Evolutionary conservation across 805 yeast genomes (phyloP), one percentile per base, ranked within the genome.

Genomic region (Spathaspora sp.): DNA sequence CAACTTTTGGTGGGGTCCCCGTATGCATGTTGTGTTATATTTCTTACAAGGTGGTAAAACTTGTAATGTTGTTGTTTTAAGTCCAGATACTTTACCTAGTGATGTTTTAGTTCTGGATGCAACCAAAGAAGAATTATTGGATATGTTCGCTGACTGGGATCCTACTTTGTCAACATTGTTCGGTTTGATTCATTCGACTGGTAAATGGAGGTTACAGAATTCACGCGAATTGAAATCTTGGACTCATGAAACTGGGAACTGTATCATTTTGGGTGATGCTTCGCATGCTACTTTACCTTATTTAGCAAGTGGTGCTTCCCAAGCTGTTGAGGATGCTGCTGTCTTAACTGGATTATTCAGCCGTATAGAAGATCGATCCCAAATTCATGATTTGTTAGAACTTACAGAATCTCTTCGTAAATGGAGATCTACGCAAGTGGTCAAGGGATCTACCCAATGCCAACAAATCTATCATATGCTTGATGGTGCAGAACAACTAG

Each of bases 241-340:
- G 70, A 57, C 56, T 32, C 66, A 66, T 51, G 39, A 52, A n/a
- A 54, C 59, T 4, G 68, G 65, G 6, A 60, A 61, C 18, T 58
- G 66, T 19, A 56, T 63, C 14, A 55, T 70, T 32, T 57, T 69
- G 47, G 74, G 75, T 2, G 74, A 70, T 51, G 63, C 74, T 1
- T 60, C 63, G 31, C 74, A 69, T 50, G 70, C 73, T 12, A 69
- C 69, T 51, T 63, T 69, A 28, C 71, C 71, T 10, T 67, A 67
- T 52, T 56, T 67, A 17, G 67, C 71, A 7, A 55, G 61, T 8
- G 69, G 70, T n/a, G 71, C 71, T 8, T 63, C 68, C 7, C 66
- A 65, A 60, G 69, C 70, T 3, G 54, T 66, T 39, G 71, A 66
- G 52, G 71, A 66, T 54, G 69, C 69, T 16, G 70, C 67, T 1